phyloP scores from a whole-genome alignment of 2,329 filamentous ascomycete genomes.

The Aspergillus alliaceus region DNA sequence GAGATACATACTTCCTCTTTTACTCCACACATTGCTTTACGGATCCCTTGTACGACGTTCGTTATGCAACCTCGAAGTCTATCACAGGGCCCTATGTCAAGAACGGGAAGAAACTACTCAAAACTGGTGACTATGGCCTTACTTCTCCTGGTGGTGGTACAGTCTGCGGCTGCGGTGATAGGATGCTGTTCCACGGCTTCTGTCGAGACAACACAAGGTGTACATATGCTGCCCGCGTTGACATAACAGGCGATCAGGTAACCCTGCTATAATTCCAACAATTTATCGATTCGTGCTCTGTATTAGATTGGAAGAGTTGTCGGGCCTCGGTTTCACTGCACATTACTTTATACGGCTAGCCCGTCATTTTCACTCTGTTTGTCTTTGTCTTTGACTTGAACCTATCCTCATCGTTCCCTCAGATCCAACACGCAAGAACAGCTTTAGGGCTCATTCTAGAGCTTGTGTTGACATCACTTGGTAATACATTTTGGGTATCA shows the following conservation, averaged over 20 bases:
- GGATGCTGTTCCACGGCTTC: conserved; percentile 35
- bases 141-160: conserved; percentile 35
- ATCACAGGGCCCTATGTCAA: conserved; percentile 42
- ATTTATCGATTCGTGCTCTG: not conserved
- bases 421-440: not conserved
- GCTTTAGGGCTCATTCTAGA: too few species aligned
- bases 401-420: not conserved
- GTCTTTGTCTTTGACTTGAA: not conserved
- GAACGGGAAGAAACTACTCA: conserved; percentile 32
- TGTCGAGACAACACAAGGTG: conserved; percentile 27
- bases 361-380: not conserved
- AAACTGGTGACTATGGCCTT: conserved; percentile 31
- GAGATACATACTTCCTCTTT: conserved; percentile 58
- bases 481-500: not conserved
- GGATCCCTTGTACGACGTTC: conserved; percentile 57
- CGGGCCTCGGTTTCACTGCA: not conserved
- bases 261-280: conserved; percentile 1
- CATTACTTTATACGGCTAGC: not conserved
- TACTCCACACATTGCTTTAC: conserved; percentile 63
- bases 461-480: too few species aligned
- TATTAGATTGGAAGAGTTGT: not conserved
- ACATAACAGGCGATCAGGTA: conserved; percentile 18
- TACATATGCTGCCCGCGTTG: conserved; percentile 31
- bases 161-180: conserved; percentile 31
- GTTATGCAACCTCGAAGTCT: conserved; percentile 53